Evolutionary conservation across 768 basidiomycete genomes (phyloP), one percentile per base, ranked within the genome.

Genomic region (Rhizopogon roseolus): DNA sequence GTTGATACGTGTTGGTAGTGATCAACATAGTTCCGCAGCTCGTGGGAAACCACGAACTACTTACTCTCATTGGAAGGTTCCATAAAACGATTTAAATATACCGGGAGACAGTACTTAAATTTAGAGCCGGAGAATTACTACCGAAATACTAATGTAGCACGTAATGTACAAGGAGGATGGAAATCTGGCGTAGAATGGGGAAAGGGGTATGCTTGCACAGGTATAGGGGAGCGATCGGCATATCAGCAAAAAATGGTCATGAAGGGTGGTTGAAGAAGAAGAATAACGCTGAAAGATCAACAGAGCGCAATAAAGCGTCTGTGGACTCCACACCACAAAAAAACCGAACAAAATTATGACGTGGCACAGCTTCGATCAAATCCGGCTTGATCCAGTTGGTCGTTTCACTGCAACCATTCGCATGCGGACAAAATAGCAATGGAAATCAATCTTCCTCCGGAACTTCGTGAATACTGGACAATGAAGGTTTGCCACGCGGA

Each of bases 381-480:
- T 41, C 40, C 25, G 29, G 36, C 25, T 43, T 27, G 17, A 37
- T 28, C 25, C 49, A n/a, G 19, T n/a, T 19, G 29, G 40, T 39
- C 34, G 11, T 11, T 13, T 36, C 34, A 34, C 2, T 9, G 7
- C 41, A 50, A 38, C 42, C 49, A 52, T 40, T 41, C 27, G 32
- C 13, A 40, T 11, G 22, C 19, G 16, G 52, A 37, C 25, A 44
- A 32, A n/a, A 36, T 3, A 37, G 11, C 29, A 19, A 41, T n/a
- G 22, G 14, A 14, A 16, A 17, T 43, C 49, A 71, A 41, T 69
- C 67, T 34, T 69, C 67, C 50, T 69, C 67, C 5, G 67, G 69
- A 5, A 71, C 67, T 28, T 69, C 67, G 42, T 39, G 64, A 48
- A 69, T 69, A 6, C 67, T 69, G 1, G 67, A 69, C 8, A 69